Evolutionary conservation across 345 rosid species (phyloP), one percentile per base, ranked within the genome.

Genomic region (Acer yangbiense): DNA sequence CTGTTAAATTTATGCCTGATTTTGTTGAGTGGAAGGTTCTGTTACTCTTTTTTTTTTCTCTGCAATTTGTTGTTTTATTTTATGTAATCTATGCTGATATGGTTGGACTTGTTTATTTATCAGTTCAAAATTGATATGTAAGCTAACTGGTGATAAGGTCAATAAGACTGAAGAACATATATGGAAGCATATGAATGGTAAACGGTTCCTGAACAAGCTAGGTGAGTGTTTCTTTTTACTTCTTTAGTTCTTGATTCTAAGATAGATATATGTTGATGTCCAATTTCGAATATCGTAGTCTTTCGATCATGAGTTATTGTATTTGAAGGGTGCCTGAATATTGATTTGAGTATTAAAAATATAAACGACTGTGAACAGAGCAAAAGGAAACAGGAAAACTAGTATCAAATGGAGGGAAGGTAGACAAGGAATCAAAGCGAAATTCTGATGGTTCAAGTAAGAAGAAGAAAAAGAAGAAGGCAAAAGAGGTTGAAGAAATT

Each of bases 151-250:
- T 29, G 93, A 92, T 82, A 89, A 87, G 9, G 92, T 95, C 69
- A 95, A 95, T 81, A 95, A 95, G 79, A 85, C 88, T 4, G 97
- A 93, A 85, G 94, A 93, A 77, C 99, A 95, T 77, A 90, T 93
- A 44, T 95, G 96, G 97, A 95, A 93, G 85, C 99, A 95, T 48
- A 80, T 95, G 73, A 92, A 90, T 6, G 98, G 98, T 48, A 92
- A 69, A 75, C 83, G 94, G 35, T 95, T 95, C 88, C 97, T 95
- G 80, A 90, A 87, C 82, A 91, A 84, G 83, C 80, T 95, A 80
- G 97, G 99, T 95, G 50, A 8, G 70, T 60, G 50, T 76, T 67
- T 48, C 32, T 7, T 50, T 43, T 71, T 17, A 13, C 23, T 73
- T 77, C 6, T 9, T 75, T 55, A 9, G 17, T 70, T 61, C 57